A percentile compares a stretch with the other conserved stretches of the same genome.
These are phyloP conservation scores for Saccharomycopsis amapae DNA, from an alignment of 805 yeast genomes.

Conservation along the genomic window DNA sequence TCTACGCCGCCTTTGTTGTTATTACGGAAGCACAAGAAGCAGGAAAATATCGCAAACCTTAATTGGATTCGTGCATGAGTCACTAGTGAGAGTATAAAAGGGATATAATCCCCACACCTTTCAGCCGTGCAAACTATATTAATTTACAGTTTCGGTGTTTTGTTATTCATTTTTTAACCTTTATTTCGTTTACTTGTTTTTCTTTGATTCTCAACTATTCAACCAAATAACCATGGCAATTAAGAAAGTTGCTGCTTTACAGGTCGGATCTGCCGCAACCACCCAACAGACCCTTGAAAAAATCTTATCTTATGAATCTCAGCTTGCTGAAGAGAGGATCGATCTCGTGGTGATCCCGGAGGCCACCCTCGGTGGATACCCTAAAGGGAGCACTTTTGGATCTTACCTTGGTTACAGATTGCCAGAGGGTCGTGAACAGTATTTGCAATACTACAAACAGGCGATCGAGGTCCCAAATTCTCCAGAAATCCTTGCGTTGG, in stretches of 20 bases:
- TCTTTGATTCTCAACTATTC: no score
- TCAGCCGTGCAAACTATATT: no score
- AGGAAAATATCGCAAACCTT: no score
- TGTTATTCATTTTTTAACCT: no score
- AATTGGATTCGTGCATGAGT: no score
- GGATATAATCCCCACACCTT: no score
- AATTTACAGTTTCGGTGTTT: no score
- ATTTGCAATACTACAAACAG: conserved; percentile 30
- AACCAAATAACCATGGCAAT: conserved; percentile 25
- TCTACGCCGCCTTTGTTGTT: no score
- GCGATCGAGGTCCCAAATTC: conserved; percentile 32
- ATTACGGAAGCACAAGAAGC: no score
- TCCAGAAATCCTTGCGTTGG: conserved; percentile 31
- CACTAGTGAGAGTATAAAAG: no score
- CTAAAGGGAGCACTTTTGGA: conserved; percentile 38
- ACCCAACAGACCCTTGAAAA: conserved; percentile 33
- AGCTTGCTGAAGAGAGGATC: conserved; percentile 29
- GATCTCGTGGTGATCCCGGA: conserved; percentile 40
- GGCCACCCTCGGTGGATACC: conserved; percentile 41
- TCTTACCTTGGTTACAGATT: conserved; percentile 37
- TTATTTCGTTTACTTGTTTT: no score
- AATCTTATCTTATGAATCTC: conserved; percentile 33
- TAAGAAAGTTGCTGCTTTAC: conserved; percentile 36
- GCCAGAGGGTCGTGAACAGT: conserved; percentile 36
- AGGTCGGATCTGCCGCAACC: conserved; percentile 35